Base-by-base conservation (phyloP, 1,284 basidiomycete species). In the Sporisorium graminicola region DNA sequence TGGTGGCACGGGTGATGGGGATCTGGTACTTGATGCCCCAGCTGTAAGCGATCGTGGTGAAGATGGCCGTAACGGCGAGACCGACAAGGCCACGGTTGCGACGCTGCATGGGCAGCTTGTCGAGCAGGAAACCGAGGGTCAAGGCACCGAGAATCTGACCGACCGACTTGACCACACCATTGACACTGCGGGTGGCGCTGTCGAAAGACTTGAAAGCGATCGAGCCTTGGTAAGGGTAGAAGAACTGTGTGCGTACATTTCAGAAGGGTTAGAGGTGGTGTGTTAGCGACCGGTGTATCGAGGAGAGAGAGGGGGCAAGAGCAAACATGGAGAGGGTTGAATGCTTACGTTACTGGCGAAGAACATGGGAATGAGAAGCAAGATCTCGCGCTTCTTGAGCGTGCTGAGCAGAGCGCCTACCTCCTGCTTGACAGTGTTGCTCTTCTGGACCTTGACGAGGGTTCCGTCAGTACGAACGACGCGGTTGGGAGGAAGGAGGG, bases 331-430 rank as follows among this genome's bases (percentile, higher is more conserved):
- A 6, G 3, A 20, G 18, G 8, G 16, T 24, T 7, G 43, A 13
- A 12, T 4, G 35, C 49, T 51, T 35, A 52, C 31, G 57, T 82
- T 82, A 31, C 55, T 59, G 22, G 67, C 69, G 43, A 78, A 76
- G 52, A 80, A 72, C 53, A 79, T 56, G 31, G 80, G 80, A 47
- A 82, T 66, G n/a, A 77, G 54, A 29, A 80, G 70, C 14, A 82
- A n/a, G 47, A 82, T 77, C 24, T 65, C 33, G 14, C 43, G 44
- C 5, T 54, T 61, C 58, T 60, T 61, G 27, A 81, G 70, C 2
- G 77, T 64, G 31, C 47, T 46, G 56, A 71, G 63, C 3, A 81
- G 63, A 7, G 77, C 78, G 40, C 40, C 35, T 27, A 80, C 50
- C 54, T 81, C 79, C 5, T 59, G 42, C 10, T 47, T 52, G 51